phyloP scores from a whole-genome alignment of 495 filamentous ascomycete genomes.

The Neurospora sp. region DNA sequence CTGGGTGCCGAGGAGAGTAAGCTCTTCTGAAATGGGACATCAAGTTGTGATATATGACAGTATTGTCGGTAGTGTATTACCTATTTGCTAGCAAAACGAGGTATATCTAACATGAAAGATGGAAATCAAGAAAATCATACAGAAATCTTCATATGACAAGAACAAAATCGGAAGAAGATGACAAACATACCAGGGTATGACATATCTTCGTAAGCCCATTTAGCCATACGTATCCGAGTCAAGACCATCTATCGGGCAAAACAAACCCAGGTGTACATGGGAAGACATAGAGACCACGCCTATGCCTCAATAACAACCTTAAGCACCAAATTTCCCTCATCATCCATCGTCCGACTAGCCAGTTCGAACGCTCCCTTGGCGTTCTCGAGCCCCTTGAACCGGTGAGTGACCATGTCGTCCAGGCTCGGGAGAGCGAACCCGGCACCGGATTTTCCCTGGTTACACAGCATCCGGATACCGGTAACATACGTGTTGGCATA shows the following conservation, averaged over 20 bases:
- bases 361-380: slow-evolving; percentile 66
- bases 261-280: neutral
- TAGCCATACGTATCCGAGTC: neutral
- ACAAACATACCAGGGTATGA: neutral
- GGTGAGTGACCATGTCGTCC: slow-evolving; percentile 67
- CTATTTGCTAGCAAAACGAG: neutral
- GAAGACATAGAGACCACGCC: neutral
- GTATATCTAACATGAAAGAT: neutral
- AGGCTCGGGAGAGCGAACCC: slow-evolving; percentile 51
- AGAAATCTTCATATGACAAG: neutral
- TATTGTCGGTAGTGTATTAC: neutral
- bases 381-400: slow-evolving; percentile 53
- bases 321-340: slow-evolving; percentile 63
- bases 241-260: slow-evolving; percentile 1
- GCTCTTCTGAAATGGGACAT: too few species aligned
- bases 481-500: slow-evolving; percentile 81
- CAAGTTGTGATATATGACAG: too few species aligned
- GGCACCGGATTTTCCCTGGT: slow-evolving; percentile 35
- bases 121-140: neutral
- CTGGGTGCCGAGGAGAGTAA: too few species aligned
- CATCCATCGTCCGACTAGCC: slow-evolving; percentile 72
- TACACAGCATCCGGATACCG: slow-evolving; percentile 59
- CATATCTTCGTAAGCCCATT: neutral
- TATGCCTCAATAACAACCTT: slow-evolving; percentile 71
- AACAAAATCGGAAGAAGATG: neutral